Evolutionary conservation across 129 eudicot species (phyloP).

Genomic region (Kitagawia praeruptora): DNA sequence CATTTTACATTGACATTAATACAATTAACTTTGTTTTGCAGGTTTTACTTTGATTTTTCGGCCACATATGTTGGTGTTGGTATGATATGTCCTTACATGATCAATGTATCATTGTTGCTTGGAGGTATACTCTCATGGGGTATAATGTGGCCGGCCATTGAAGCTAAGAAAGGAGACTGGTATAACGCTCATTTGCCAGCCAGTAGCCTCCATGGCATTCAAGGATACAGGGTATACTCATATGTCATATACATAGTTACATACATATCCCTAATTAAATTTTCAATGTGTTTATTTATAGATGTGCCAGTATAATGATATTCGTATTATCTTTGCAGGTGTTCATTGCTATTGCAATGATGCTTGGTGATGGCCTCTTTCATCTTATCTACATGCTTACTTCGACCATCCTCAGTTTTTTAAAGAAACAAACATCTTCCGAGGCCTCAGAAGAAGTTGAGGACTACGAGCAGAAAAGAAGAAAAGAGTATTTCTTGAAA

Average conservation of each 20-base stretch:
- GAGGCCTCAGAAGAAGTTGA: constrained; percentile 5
- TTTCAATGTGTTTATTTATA: not conserved
- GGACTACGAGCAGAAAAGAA: constrained; percentile 28
- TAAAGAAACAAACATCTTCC: not conserved
- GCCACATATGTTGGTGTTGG: constrained; percentile 13
- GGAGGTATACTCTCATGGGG: constrained; percentile 13
- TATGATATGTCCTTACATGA: constrained; percentile 12
- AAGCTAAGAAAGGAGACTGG: constrained; percentile 12
- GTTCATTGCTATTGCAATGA: constrained; percentile 57
- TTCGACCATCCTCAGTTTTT: constrained; percentile 15
- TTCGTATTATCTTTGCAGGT: constrained; percentile 17
- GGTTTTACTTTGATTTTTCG: constrained; percentile 13
- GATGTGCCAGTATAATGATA: not conserved
- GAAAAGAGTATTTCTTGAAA: constrained; percentile 43
- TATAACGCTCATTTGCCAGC: constrained; percentile 7
- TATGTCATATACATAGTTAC: not conserved
- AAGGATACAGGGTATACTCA: constrained; percentile 15
- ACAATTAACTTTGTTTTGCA: not conserved
- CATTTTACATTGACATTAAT: not conserved
- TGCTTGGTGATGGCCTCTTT: constrained; percentile 72
- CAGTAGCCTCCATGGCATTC: constrained; percentile 10
- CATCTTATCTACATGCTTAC: constrained; percentile 39
- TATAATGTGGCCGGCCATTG: constrained; percentile 11
- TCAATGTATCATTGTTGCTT: constrained; percentile 6
- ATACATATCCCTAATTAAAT: not conserved